These are phyloP conservation scores for Middelhovenomyces tepae DNA, from an alignment of 805 yeast genomes.

Conservation along the genomic window DNA sequence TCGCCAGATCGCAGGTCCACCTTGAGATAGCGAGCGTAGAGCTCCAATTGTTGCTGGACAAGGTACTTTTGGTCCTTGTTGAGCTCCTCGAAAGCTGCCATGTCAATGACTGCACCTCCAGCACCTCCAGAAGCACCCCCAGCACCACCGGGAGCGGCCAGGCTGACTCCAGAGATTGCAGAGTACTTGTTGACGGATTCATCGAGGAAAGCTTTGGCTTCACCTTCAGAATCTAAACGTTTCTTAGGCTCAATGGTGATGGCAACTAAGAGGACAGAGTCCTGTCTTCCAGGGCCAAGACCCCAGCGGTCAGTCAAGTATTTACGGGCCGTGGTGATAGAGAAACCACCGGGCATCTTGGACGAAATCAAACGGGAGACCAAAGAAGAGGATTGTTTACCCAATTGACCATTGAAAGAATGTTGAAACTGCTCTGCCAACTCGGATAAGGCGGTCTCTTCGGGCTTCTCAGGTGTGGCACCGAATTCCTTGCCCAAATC, in stretches of 20 bases:
- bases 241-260: constrained; percentile 84
- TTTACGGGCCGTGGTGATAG: constrained; percentile 84
- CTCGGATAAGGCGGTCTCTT: constrained; percentile 93
- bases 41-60: constrained; percentile 79
- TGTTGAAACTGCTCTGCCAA: constrained; percentile 94
- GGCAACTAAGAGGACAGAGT: constrained; percentile 73
- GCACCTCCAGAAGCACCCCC: constrained; percentile 40
- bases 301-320: constrained; percentile 91
- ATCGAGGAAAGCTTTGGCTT: constrained; percentile 87
- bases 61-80: constrained; percentile 61
- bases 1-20: constrained; percentile 88
- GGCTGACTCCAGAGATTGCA: constrained; percentile 64
- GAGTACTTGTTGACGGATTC: constrained; percentile 79
- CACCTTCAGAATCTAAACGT: constrained; percentile 78
- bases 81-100: constrained; percentile 86
- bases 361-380: constrained; percentile 88
- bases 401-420: constrained; percentile 76
- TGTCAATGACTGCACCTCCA: constrained; percentile 78
- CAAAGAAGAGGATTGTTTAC: constrained; percentile 86
- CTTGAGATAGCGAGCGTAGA: constrained; percentile 89
- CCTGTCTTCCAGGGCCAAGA: constrained; percentile 89
- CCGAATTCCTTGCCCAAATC: constrained; percentile 98
- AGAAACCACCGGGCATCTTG: constrained; percentile 99
- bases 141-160: constrained; percentile 49
- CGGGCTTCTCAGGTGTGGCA: constrained; percentile 97